Percentiles rank a stretch among this genome's conserved stretches.
phyloP scores from a whole-genome alignment of 2,329 filamentous ascomycete genomes.

The Clathrospora elynae region DNA sequence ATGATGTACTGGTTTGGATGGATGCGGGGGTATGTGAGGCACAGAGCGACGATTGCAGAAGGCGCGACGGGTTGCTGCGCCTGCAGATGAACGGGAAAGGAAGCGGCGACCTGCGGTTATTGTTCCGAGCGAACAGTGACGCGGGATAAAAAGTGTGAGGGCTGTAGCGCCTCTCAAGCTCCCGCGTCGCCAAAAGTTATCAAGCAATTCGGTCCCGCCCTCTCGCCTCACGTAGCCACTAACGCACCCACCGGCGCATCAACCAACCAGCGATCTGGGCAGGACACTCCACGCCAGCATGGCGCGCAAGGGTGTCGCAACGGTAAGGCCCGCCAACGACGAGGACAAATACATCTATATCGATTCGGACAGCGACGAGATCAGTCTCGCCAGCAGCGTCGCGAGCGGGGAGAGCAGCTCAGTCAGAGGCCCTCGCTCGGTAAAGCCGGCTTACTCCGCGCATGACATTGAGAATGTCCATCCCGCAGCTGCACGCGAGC shows the following conservation, averaged over 20 bases:
- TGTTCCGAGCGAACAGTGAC: conserved; percentile 11
- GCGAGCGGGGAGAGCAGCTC: not conserved
- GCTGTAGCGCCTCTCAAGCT: conserved; percentile 15
- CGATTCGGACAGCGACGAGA: conserved; percentile 15
- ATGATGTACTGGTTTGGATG: conserved; percentile 25
- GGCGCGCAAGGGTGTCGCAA: conserved; percentile 32
- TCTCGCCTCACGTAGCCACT: conserved; percentile 36
- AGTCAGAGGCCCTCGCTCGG: too few species aligned
- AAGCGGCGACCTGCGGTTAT: conserved; percentile 10
- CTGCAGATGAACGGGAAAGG: conserved; percentile 8
- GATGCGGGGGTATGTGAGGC: conserved; percentile 13
- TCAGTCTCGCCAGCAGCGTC: not conserved
- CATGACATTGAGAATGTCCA: conserved; percentile 17
- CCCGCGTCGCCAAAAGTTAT: conserved; percentile 26
- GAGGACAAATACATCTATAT: conserved; percentile 19
- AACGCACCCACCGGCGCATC: conserved; percentile 16
- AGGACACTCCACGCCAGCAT: conserved; percentile 20
- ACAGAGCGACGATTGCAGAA: conserved; percentile 21
- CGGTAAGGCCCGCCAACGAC: conserved; percentile 29
- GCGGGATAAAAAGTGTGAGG: conserved; percentile 14
- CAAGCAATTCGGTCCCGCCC: conserved; percentile 32
- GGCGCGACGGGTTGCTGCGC: conserved; percentile 22
- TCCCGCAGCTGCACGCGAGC: conserved; percentile 18
- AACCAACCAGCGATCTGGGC: conserved; percentile 28
- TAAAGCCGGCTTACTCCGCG: too few species aligned